Evolutionary conservation across 2,329 filamentous ascomycete species (phyloP), one percentile per base, ranked within the genome.

Genomic region (Daldinia eschscholtzii): DNA sequence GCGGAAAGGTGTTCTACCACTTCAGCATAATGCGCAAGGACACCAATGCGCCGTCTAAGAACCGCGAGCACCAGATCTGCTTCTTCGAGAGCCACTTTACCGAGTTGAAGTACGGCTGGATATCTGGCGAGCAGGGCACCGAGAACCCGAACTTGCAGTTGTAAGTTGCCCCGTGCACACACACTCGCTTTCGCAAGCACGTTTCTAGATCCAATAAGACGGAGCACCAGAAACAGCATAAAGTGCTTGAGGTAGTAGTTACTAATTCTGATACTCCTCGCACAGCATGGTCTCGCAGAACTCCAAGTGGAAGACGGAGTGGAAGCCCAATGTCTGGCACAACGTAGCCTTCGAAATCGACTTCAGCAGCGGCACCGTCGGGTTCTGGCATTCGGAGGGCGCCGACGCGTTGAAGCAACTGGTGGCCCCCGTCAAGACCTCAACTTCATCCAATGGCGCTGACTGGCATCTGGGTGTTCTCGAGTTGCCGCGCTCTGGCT

Each of bases 381-480:
- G 86, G 10, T 88, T 93, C 80, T 93, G 89, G 86, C 89, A 92
- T 78, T 92, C 89, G 0, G 89, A 88, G 33, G 90, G 89, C 44
- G 82, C 81, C 20, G 84, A 85, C 41, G 79, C 85, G n/a, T 81
- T 93, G 33, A 83, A 80, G 65, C 85, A 87, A 76, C 86, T 87
- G 1, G 89, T 89, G 1, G 85, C 86, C 5, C 88, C 90, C 0
- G 85, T 92, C 55, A 83, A 83, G 7, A 86, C 84, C 0, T 86
- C 84, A 56, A 88, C 90, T 4, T 88, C 84, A 30, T 90, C 87
- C 37, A 91, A 93, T 77, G 91, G 90, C 50, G 85, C 84, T 2
- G 91, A 93, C 77, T 93, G 90, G 90, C 91, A 93, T 79, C 80
- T 93, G 26, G 91, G 91, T 64, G 86, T 92, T 30, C 83, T 93